Percentiles rank a stretch among this genome's conserved stretches.
Evolutionary conservation across 345 rosid genomes (phyloP).

Genomic region (Ceriops decandra): DNA sequence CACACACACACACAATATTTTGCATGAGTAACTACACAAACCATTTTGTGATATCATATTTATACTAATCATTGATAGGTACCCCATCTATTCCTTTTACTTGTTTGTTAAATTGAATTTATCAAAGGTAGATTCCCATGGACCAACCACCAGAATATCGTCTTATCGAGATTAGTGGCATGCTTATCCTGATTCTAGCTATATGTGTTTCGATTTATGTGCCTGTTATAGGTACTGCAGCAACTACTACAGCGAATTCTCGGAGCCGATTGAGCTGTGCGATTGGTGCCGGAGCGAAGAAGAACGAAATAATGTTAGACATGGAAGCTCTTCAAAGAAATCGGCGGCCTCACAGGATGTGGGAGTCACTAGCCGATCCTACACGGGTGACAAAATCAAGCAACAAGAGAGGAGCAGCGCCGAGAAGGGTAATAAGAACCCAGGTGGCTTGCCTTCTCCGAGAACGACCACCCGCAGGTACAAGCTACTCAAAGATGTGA

Average conservation of each 20-base stretch:
- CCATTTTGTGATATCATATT: not conserved
- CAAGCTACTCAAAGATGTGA: conserved; percentile 99
- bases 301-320: conserved; percentile 38
- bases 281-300: conserved; percentile 92
- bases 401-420: conserved; percentile 41
- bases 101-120: conserved; percentile 1
- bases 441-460: conserved; percentile 62
- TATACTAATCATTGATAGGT: conserved; percentile 15
- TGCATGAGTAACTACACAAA: no score
- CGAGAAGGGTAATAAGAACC: conserved; percentile 53
- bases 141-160: not conserved
- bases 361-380: conserved; percentile 46
- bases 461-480: conserved; percentile 85
- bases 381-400: conserved; percentile 53
- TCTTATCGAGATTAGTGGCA: not conserved
- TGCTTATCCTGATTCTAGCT: no score
- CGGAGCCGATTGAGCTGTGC: conserved; percentile 61
- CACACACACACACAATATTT: not conserved
- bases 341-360: conserved; percentile 28
- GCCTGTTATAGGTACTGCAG: conserved; percentile 71
- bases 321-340: conserved; percentile 46
- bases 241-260: conserved; percentile 64
- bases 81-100: conserved; percentile 26
- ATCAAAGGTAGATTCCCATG: not conserved
- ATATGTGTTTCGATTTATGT: conserved; percentile 6